Evolutionary conservation across 2,329 filamentous ascomycete genomes (phyloP).

Genomic region (Aspergillus ochraceus): DNA sequence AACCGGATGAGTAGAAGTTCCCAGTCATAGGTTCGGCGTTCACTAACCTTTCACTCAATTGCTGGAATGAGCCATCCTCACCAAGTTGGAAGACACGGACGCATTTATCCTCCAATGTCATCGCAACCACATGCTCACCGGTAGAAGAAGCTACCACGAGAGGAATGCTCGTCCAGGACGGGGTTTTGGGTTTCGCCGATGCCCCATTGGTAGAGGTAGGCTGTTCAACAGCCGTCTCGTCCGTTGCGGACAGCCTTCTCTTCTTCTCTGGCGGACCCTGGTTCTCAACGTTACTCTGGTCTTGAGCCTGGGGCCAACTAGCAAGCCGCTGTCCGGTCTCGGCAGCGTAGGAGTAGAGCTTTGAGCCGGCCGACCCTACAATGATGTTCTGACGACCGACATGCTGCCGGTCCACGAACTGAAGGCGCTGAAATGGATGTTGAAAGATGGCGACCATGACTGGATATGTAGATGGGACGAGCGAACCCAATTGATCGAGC

Average conservation of each 20-base stretch:
- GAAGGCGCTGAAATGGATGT: conserved; percentile 65
- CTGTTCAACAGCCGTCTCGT: conserved; percentile 19
- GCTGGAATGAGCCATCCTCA: conserved; percentile 59
- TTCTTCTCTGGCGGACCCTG: conserved; percentile 47
- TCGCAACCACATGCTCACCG: conserved; percentile 68
- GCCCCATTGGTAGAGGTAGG: conserved; percentile 14
- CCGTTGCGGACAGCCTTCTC: conserved; percentile 39
- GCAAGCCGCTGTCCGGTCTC: conserved; percentile 59
- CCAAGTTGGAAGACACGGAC: conserved; percentile 78
- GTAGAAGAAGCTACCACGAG: conserved; percentile 65
- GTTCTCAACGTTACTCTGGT: conserved; percentile 25
- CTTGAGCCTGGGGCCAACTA: conserved; percentile 54
- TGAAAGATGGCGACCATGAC: conserved; percentile 36
- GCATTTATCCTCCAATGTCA: conserved; percentile 89
- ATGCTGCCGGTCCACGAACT: conserved; percentile 33
- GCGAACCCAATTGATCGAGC: neutral
- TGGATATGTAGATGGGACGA: neutral
- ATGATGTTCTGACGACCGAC: conserved; percentile 51
- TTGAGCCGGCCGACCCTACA: conserved; percentile 71
- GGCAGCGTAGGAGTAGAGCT: conserved; percentile 67
- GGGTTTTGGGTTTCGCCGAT: conserved; percentile 21
- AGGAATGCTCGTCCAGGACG: conserved; percentile 62
- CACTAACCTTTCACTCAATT: conserved; percentile 70
- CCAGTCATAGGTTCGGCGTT: neutral
- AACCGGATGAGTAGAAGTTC: conserved; percentile 9